Base-by-base conservation (phyloP, 1,284 basidiomycete species). In the Moniliella sp. region DNA sequence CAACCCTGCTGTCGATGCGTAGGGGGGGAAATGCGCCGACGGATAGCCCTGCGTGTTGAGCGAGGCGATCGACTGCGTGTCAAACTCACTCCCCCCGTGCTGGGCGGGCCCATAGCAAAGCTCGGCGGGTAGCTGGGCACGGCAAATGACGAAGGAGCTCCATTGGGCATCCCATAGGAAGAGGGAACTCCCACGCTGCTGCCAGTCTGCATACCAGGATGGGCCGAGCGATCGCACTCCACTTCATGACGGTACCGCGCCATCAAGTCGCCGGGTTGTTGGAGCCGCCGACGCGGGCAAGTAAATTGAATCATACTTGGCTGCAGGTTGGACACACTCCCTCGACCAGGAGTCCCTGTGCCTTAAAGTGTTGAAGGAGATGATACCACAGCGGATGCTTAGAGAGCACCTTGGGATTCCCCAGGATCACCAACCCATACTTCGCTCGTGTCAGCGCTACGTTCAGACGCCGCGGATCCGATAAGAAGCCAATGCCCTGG, bases 401-500 rank as follows among this genome's bases (percentile, higher is more conserved):
- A 75, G 82, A 91, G 31, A 99, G 68, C 34, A 97, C 86, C 63
- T 94, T 94, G 3, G 91, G 88, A 59, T 99, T 99, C 10, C 91
- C 91, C 13, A 97, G 69, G 48, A 99, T 91, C 35, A 99, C 88
- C 2, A 91, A 76, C 7, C 91, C 91, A 57, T 93, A 97, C 63
- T 93, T 93, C 31, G 91, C 91, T 47, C 91, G 73, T 0, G 91
- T 94, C 25, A 97, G 70, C 17, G 91, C 91, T 26, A 99, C 91
- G 50, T 99, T 97, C 53, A 99, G 64, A 45, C 91, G 76, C 41
- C 91, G 69, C 3, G 91, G 91, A 61, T 99, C 91, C 55, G 88
- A 93, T 66, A 99, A 69, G 71, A 99, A 99, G 36, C 91, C 91
- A 43, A 99, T 99, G 17, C 91, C 91, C 61, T 94, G 91, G 57